phyloP scores from a whole-genome alignment of 2,329 filamentous ascomycete genomes.

The Venturia oleaginea region DNA sequence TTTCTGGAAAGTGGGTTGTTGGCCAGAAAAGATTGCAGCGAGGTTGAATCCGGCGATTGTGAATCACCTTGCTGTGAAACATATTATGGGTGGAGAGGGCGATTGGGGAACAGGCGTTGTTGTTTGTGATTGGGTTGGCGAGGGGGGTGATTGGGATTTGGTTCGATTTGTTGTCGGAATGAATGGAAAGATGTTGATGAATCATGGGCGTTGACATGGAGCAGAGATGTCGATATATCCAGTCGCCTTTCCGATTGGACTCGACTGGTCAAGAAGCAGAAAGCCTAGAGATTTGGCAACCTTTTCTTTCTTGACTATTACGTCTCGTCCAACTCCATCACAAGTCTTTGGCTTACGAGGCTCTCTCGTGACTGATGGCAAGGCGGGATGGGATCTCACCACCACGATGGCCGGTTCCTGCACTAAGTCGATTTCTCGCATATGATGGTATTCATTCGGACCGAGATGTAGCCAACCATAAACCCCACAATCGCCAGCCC shows the following conservation, averaged over 20 bases:
- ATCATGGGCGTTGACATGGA: constrained; percentile 10
- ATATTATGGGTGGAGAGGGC: constrained; percentile 45
- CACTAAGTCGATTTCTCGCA: background rate
- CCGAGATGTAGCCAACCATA: background rate
- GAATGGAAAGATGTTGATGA: constrained; percentile 57
- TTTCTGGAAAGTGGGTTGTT: constrained; percentile 86
- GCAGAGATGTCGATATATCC: too few relatives aligned
- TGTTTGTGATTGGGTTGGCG: constrained; percentile 88
- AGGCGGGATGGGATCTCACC: background rate
- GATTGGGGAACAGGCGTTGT: constrained; percentile 79
- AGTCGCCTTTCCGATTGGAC: too few relatives aligned
- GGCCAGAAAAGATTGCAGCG: constrained; percentile 85
- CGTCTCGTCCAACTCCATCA: too few relatives aligned
- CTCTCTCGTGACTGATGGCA: background rate
- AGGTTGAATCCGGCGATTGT: constrained; percentile 74
- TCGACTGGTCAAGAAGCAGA: too few relatives aligned
- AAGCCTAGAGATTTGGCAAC: too few relatives aligned
- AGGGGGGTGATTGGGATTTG: constrained; percentile 82
- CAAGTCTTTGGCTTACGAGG: background rate
- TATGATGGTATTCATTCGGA: background rate
- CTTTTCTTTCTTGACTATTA: too few relatives aligned
- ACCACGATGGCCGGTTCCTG: background rate
- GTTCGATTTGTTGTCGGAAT: constrained; percentile 80
- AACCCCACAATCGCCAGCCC: background rate
- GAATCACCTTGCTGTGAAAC: constrained; percentile 47